Evolutionary conservation across 1,284 basidiomycete species (phyloP).

Genomic region (Ustilago vetiveriae): DNA sequence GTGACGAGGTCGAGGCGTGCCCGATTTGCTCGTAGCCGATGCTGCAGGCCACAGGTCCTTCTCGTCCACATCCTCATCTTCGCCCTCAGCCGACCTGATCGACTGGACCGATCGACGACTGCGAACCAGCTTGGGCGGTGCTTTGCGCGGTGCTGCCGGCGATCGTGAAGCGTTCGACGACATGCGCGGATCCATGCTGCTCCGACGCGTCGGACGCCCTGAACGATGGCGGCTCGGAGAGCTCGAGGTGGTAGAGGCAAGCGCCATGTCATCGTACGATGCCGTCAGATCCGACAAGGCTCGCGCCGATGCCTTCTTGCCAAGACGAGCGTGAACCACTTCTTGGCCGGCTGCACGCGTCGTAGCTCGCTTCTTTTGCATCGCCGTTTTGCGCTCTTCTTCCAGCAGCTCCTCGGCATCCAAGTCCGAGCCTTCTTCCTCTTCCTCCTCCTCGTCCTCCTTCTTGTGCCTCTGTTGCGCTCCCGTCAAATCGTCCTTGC

Average conservation of each 20-base stretch:
- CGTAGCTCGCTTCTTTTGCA: constrained; percentile 63
- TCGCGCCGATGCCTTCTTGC: constrained; percentile 30
- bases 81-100: constrained; percentile 13
- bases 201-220: constrained; percentile 7
- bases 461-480: constrained; percentile 16
- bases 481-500: constrained; percentile 8
- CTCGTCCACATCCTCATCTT: constrained; percentile 19
- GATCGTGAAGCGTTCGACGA: constrained; percentile 11
- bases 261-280: constrained; percentile 39
- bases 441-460: constrained; percentile 29
- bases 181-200: constrained; percentile 22
- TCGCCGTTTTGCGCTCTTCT: constrained; percentile 54
- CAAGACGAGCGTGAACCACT: constrained; percentile 51
- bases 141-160: constrained; percentile 23
- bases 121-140: constrained; percentile 34
- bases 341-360: constrained; percentile 63
- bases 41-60: constrained; percentile 38
- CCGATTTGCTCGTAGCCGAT: constrained; percentile 43
- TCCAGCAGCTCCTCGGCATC: constrained; percentile 59
- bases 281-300: constrained; percentile 36
- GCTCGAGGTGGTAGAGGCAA: constrained; percentile 4
- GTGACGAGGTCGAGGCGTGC: constrained; percentile 44
- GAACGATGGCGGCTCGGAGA: constrained; percentile 10
- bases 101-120: constrained; percentile 13
- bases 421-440: constrained; percentile 54